These are phyloP conservation scores for Aspergillus brunneoviolaceus DNA, from an alignment of 2,329 filamentous ascomycete species.

Conservation along the genomic window DNA sequence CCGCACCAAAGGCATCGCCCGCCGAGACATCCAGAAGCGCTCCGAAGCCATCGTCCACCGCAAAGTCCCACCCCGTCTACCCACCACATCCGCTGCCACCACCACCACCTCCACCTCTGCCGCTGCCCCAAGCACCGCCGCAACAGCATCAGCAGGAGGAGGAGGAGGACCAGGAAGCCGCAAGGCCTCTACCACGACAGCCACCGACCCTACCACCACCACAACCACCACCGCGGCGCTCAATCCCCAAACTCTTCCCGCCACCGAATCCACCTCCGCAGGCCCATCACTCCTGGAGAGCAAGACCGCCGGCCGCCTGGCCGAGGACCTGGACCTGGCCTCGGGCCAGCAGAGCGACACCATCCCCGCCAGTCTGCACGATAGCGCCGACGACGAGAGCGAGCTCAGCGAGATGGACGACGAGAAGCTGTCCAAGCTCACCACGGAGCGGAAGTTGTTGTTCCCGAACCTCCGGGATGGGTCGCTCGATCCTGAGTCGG, in stretches of 20 bases:
- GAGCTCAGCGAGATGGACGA: slow-evolving; percentile 63
- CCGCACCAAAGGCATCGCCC: slow-evolving; percentile 58
- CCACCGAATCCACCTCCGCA: background rate
- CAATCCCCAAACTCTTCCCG: background rate
- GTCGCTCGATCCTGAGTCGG: slow-evolving; percentile 26
- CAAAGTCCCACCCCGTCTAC: slow-evolving; percentile 33
- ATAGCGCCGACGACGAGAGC: slow-evolving; percentile 68
- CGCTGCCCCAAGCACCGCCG: slow-evolving; percentile 45
- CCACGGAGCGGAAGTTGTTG: slow-evolving; percentile 21
- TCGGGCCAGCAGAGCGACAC: slow-evolving; percentile 47
- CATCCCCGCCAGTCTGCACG: slow-evolving; percentile 60
- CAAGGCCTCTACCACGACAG: background rate
- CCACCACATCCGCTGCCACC: slow-evolving; percentile 23
- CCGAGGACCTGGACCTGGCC: slow-evolving; percentile 50
- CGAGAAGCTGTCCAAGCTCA: slow-evolving; percentile 32
- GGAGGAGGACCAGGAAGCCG: background rate
- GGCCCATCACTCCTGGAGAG: background rate
- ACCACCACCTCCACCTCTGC: slow-evolving; percentile 24
- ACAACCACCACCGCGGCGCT: background rate
- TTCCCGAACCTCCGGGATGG: slow-evolving; percentile 29
- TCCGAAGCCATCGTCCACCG: slow-evolving; percentile 57
- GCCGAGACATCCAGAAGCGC: slow-evolving; percentile 58
- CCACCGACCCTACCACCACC: background rate
- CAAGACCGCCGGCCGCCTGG: slow-evolving; percentile 14
- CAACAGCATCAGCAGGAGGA: slow-evolving; percentile 13